A percentile compares a stretch with the other conserved stretches of the same genome.
Conservation (phyloP, 352 stramenopile species). For the Blastocystis sp. region DNA sequence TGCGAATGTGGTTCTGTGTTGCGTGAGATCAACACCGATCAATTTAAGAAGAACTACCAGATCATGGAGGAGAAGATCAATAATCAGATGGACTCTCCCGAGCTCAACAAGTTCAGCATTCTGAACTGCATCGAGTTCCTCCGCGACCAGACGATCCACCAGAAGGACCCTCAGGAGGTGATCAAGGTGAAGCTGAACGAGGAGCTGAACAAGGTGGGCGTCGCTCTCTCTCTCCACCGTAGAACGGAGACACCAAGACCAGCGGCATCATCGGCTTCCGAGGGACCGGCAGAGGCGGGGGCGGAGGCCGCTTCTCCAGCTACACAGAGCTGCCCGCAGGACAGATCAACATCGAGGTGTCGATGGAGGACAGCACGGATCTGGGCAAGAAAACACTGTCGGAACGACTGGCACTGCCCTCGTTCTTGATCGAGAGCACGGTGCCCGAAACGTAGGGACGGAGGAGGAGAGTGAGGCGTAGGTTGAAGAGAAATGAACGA, state of each 20-base stretch:
- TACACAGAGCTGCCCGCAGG: neutral
- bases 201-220: neutral
- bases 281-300: neutral
- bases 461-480: neutral
- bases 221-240: neutral
- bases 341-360: conserved; percentile 1
- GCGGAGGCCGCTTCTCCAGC: neutral
- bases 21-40: neutral
- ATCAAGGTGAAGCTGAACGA: conserved; percentile 3
- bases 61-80: conserved; percentile 53
- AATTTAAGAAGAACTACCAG: neutral
- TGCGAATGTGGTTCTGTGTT: neutral
- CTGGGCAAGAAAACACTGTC: neutral
- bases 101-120: neutral
- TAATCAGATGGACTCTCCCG: neutral
- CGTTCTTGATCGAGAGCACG: conserved; percentile 23
- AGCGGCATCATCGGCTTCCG: neutral
- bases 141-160: neutral
- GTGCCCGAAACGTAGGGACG: neutral
- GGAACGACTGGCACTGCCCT: neutral
- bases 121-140: neutral
- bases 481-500: neutral
- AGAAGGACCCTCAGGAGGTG: neutral
- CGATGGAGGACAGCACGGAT: neutral
- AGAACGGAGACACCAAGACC: neutral